These are phyloP conservation scores for Parachaetomium inaequale DNA, from an alignment of 495 filamentous ascomycete genomes.

Conservation along the genomic window DNA sequence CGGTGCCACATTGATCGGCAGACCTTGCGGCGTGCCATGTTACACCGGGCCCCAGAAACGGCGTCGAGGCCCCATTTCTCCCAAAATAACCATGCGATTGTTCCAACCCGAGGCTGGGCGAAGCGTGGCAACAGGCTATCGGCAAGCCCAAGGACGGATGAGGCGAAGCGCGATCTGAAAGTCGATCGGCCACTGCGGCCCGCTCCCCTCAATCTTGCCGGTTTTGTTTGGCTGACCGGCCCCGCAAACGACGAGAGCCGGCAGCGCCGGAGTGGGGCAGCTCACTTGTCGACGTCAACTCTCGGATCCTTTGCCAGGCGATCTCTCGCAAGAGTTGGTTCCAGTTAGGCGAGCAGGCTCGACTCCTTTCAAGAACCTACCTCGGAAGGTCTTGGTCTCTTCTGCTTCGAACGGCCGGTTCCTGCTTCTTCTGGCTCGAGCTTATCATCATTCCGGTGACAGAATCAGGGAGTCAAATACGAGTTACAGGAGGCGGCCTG, in stretches of 20 bases:
- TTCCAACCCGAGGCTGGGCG: not conserved
- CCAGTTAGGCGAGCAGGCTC: not conserved
- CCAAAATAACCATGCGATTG: conserved; percentile 4
- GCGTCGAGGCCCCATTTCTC: not conserved
- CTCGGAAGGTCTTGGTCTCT: too few species aligned
- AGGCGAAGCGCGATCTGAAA: not conserved
- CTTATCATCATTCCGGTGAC: too few species aligned
- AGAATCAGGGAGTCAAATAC: too few species aligned
- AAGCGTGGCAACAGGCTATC: too few species aligned
- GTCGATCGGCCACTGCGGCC: not conserved
- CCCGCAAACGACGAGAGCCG: not conserved
- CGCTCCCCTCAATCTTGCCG: too few species aligned
- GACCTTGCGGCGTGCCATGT: not conserved
- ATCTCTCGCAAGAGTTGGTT: too few species aligned
- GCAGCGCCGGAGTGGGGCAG: not conserved
- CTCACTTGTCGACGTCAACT: not conserved
- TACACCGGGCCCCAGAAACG: not conserved
- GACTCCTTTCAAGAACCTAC: too few species aligned
- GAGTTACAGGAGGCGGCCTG: too few species aligned
- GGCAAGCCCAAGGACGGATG: not conserved
- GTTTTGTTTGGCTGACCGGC: not conserved
- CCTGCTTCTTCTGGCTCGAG: too few species aligned
- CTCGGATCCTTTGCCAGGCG: too few species aligned
- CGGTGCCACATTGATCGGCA: conserved; percentile 14
- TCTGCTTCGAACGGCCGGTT: too few species aligned